Percentiles rank a stretch among this genome's conserved stretches.
Conservation (phyloP, 805 yeast genomes). For the Grigorovia yakushimaensis region DNA sequence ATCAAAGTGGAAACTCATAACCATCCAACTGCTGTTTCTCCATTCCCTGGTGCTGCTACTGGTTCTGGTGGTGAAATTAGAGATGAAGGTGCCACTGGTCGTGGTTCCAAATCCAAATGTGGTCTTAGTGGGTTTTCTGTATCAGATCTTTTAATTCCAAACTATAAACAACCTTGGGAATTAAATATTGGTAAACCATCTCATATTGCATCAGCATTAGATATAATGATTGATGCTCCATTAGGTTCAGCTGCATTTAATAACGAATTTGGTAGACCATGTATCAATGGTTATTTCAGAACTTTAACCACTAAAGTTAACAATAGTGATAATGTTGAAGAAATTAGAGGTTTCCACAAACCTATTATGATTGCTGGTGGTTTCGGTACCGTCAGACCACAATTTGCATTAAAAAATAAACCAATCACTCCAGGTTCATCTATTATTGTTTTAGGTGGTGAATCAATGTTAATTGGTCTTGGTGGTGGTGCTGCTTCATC, state of each 20-base stretch:
- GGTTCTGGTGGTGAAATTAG: constrained; percentile 99
- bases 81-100: constrained; percentile 99
- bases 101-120: constrained; percentile 95
- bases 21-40: constrained; percentile 99
- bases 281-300: constrained; percentile 92
- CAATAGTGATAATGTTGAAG: constrained; percentile 51
- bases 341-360: constrained; percentile 92
- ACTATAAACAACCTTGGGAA: constrained; percentile 91
- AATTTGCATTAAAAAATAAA: constrained; percentile 76
- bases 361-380: constrained; percentile 99
- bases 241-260: constrained; percentile 96
- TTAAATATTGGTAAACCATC: constrained; percentile 77
- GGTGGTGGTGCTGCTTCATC: constrained; percentile 99
- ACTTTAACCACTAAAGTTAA: constrained; percentile 77
- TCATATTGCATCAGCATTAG: constrained; percentile 87
- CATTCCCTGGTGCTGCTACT: constrained; percentile 98
- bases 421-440: constrained; percentile 87
- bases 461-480: constrained; percentile 92
- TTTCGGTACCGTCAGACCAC: constrained; percentile 92
- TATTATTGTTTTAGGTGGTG: constrained; percentile 93
- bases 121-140: constrained; percentile 92
- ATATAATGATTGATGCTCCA: constrained; percentile 96
- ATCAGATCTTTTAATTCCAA: constrained; percentile 82
- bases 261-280: constrained; percentile 98
- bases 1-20: constrained; percentile 98